These are phyloP conservation scores for Oidiodendron maius DNA, from an alignment of 495 filamentous ascomycete genomes.

Conservation along the genomic window DNA sequence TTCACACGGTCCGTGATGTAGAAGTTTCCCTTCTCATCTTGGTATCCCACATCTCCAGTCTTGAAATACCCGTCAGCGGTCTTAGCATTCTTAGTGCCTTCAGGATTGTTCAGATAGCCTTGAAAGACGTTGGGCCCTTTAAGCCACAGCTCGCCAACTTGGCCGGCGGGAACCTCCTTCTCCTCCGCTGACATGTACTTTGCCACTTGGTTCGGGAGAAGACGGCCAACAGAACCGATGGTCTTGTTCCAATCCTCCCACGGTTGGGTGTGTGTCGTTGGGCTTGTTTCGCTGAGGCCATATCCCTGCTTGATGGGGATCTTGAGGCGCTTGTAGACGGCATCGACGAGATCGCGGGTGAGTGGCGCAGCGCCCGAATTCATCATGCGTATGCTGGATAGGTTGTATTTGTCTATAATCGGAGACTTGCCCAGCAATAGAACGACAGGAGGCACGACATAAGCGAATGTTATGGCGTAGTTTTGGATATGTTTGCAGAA, in stretches of 20 bases:
- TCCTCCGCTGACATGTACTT: slow-evolving; percentile 69
- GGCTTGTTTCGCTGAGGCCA: slow-evolving; percentile 49
- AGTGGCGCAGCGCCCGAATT: slow-evolving; percentile 88
- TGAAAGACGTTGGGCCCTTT: slow-evolving; percentile 73
- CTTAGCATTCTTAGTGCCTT: slow-evolving; percentile 58
- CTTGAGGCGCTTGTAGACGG: slow-evolving; percentile 67
- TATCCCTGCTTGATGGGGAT: slow-evolving; percentile 64
- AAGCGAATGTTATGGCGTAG: slow-evolving; percentile 68
- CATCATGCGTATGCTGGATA: slow-evolving; percentile 74
- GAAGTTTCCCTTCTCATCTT: slow-evolving; percentile 55
- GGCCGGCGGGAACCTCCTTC: slow-evolving; percentile 34
- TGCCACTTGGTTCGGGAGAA: slow-evolving; percentile 77
- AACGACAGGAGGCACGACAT: slow-evolving; percentile 81
- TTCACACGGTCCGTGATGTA: slow-evolving; percentile 82
- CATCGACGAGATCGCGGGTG: slow-evolving; percentile 73
- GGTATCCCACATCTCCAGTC: slow-evolving; percentile 65
- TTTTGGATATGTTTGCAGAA: slow-evolving; percentile 74
- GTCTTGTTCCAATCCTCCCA: slow-evolving; percentile 73
- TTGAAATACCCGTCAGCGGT: slow-evolving; percentile 74
- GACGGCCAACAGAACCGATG: slow-evolving; percentile 74
- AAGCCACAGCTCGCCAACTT: slow-evolving; percentile 72
- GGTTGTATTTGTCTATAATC: slow-evolving; percentile 67
- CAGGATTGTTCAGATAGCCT: slow-evolving; percentile 67
- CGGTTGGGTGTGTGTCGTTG: slow-evolving; percentile 48
- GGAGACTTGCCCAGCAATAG: slow-evolving; percentile 77